Percentiles rank a stretch among this genome's conserved stretches.
Evolutionary conservation across 495 filamentous ascomycete genomes (phyloP).

Genomic region (Penicillium chermesinum): DNA sequence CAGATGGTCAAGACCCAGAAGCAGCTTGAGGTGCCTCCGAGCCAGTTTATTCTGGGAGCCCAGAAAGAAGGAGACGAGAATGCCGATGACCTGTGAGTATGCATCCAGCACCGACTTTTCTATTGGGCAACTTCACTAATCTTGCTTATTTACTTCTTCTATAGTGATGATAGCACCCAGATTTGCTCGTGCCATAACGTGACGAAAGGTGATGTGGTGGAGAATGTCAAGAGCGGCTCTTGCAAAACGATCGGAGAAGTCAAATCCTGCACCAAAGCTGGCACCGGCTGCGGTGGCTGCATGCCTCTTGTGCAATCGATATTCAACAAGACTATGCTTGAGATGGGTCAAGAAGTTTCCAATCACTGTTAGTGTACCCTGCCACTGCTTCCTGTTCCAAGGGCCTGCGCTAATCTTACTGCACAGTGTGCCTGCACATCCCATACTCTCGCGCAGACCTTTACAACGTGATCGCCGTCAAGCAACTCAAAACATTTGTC

Average conservation of each 20-base stretch:
- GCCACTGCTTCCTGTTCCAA: not conserved
- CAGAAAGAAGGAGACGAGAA: slow-evolving; percentile 70
- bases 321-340: slow-evolving; percentile 88
- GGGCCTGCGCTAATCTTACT: slow-evolving; percentile 15
- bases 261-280: slow-evolving; percentile 92
- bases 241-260: slow-evolving; percentile 84
- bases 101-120: too few relatives aligned
- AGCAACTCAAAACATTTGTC: slow-evolving; percentile 66
- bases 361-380: slow-evolving; percentile 56
- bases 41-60: slow-evolving; percentile 84
- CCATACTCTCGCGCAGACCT: slow-evolving; percentile 81
- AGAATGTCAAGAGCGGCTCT: slow-evolving; percentile 69
- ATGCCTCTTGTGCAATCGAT: slow-evolving; percentile 89
- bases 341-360: slow-evolving; percentile 85
- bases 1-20: slow-evolving; percentile 92
- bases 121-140: not conserved
- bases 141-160: not conserved
- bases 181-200: slow-evolving; percentile 98
- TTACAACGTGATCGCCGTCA: slow-evolving; percentile 84
- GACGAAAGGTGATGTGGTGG: slow-evolving; percentile 76
- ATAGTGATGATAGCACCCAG: slow-evolving; percentile 75
- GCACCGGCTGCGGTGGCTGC: slow-evolving; percentile 91
- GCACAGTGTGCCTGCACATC: slow-evolving; percentile 74
- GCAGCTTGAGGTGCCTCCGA: slow-evolving; percentile 73
- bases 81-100: slow-evolving; percentile 57